phyloP scores from a whole-genome alignment of 345 rosid species.

The Moricandia arvensis region DNA sequence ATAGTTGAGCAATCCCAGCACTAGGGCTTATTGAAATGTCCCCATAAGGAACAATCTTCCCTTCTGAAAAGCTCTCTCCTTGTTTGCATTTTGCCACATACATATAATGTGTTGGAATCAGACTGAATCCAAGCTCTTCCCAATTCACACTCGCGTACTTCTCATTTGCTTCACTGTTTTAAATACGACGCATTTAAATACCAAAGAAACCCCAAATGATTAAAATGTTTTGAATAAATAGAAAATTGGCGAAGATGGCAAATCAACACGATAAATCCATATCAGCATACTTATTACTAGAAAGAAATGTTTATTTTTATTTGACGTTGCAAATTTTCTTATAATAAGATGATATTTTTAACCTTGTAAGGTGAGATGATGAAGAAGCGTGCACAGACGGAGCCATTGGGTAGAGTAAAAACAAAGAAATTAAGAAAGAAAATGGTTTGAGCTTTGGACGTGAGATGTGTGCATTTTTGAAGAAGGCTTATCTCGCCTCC shows the following conservation, averaged over 20 bases:
- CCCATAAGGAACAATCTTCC: slow-evolving; percentile 38
- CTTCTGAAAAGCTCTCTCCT: slow-evolving; percentile 38
- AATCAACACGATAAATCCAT: neutral
- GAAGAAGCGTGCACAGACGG: slow-evolving; percentile 7
- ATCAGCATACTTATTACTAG: neutral
- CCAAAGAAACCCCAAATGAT: neutral
- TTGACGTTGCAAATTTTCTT: neutral
- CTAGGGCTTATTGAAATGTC: slow-evolving; percentile 33
- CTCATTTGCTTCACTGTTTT: slow-evolving; percentile 17
- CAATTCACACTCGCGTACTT: slow-evolving; percentile 31
- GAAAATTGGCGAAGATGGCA: neutral
- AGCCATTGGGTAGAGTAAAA: slow-evolving; percentile 15
- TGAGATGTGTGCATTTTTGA: neutral
- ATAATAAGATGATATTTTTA: neutral
- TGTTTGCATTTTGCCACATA: slow-evolving; percentile 36
- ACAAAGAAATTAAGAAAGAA: neutral
- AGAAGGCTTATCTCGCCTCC: neutral
- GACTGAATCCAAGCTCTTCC: slow-evolving; percentile 35
- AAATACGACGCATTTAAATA: slow-evolving; percentile 12
- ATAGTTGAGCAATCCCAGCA: slow-evolving; percentile 33
- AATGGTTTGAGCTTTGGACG: neutral
- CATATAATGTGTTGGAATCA: slow-evolving; percentile 33
- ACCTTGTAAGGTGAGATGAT: slow-evolving; percentile 21
- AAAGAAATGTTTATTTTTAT: neutral
- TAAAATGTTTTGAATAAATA: neutral